Evolutionary conservation across 2,329 filamentous ascomycete genomes (phyloP).

Genomic region (Claviceps citrina): DNA sequence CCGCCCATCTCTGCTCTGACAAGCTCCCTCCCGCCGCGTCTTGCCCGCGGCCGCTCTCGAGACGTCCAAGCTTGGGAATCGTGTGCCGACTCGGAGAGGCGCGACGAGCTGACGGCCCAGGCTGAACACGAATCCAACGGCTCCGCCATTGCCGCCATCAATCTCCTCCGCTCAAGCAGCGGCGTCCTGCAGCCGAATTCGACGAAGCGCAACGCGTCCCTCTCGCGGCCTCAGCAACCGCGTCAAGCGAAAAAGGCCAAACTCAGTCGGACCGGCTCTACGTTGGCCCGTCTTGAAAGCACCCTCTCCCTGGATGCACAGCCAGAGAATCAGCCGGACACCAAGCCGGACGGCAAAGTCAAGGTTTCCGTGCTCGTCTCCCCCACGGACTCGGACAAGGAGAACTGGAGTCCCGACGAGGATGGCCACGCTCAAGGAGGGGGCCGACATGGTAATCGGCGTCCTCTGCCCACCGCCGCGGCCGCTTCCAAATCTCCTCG

Average conservation of each 20-base stretch:
- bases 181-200: conserved; percentile 37
- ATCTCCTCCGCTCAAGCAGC: conserved; percentile 58
- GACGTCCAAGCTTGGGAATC: conserved; percentile 86
- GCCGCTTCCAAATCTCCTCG: conserved; percentile 10
- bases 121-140: conserved; percentile 68
- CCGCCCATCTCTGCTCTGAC: conserved; percentile 39
- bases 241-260: conserved; percentile 45
- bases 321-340: conserved; percentile 13
- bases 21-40: conserved; percentile 35
- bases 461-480: conserved; percentile 21
- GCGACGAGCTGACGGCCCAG: conserved; percentile 65
- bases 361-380: conserved; percentile 26
- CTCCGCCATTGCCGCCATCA: conserved; percentile 68
- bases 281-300: conserved; percentile 42
- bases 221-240: conserved; percentile 16
- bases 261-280: conserved; percentile 45
- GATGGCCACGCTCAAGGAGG: conserved; percentile 14
- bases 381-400: conserved; percentile 69
- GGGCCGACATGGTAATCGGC: conserved; percentile 12
- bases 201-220: conserved; percentile 47
- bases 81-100: conserved; percentile 66
- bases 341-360: conserved; percentile 16
- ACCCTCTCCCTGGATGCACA: conserved; percentile 15
- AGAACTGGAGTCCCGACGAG: conserved; percentile 61
- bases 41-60: conserved; percentile 59